phyloP scores from a whole-genome alignment of 2,329 filamentous ascomycete species.

The Pestalotiopsis sp. region DNA sequence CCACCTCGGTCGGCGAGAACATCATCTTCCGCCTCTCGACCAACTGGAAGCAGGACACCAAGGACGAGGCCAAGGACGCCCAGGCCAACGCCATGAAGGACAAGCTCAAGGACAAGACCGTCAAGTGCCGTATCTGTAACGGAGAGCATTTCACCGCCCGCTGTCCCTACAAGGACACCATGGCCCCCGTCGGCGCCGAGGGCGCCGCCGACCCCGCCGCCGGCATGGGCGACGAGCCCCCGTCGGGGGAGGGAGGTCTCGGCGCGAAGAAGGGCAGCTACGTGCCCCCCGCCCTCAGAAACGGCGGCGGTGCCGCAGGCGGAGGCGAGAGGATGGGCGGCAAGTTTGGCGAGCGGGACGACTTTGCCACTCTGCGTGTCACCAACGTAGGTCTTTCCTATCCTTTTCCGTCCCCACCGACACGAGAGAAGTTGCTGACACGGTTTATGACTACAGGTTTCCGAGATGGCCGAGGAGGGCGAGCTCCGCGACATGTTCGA shows the following conservation, averaged over 20 bases:
- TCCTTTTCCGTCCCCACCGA: neutral
- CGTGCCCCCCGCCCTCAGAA: conserved; percentile 90
- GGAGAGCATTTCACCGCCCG: conserved; percentile 99
- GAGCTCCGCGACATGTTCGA: conserved; percentile 98
- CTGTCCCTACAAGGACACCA: conserved; percentile 99
- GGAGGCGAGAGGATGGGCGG: conserved; percentile 84
- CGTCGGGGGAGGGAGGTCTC: conserved; percentile 45
- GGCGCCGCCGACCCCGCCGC: conserved; percentile 56
- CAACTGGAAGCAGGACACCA: conserved; percentile 91
- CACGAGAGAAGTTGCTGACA: neutral
- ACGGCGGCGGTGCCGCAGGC: conserved; percentile 58
- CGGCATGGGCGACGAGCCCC: conserved; percentile 54
- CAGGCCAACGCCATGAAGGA: conserved; percentile 77
- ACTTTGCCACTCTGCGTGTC: conserved; percentile 92
- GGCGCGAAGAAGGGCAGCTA: conserved; percentile 80
- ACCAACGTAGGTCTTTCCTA: conserved; percentile 76
- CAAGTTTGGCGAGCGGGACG: conserved; percentile 92
- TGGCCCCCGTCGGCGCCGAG: conserved; percentile 80
- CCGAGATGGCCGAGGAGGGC: conserved; percentile 93
- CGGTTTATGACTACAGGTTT: conserved; percentile 61
- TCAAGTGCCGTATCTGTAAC: conserved; percentile 99
- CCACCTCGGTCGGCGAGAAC: conserved; percentile 94
- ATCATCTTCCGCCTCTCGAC: conserved; percentile 92
- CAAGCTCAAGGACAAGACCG: conserved; percentile 97
- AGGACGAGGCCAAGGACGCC: conserved; percentile 75